phyloP scores from a whole-genome alignment of 352 stramenopile genomes.

The Globisporangium carolinianum region DNA sequence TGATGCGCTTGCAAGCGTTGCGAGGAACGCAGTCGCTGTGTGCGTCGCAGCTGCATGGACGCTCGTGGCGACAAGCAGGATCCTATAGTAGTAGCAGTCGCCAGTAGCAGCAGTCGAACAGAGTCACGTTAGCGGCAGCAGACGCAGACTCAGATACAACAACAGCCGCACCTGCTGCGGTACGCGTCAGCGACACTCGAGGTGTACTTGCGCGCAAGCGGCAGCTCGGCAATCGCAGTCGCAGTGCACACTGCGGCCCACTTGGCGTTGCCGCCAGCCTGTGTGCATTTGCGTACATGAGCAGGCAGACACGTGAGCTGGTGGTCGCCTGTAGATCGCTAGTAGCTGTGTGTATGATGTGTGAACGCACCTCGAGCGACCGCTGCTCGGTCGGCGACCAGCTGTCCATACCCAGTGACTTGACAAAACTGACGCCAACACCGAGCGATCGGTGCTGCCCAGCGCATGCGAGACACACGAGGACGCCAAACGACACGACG shows the following conservation, averaged over 20 bases:
- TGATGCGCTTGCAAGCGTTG: conserved; percentile 17
- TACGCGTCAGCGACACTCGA: conserved; percentile 58
- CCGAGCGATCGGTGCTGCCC: conserved; percentile 76
- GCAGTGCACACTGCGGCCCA: conserved; percentile 67
- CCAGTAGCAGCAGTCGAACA: not conserved
- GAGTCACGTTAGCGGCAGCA: no score
- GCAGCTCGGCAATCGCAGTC: conserved; percentile 31
- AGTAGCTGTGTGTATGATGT: not conserved
- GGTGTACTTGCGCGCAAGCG: conserved; percentile 56
- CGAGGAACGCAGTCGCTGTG: conserved; percentile 48
- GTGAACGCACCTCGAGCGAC: conserved; percentile 32
- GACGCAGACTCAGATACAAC: not conserved
- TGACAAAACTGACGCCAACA: conserved; percentile 78
- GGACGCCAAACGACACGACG: conserved; percentile 74
- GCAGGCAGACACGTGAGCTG: not conserved
- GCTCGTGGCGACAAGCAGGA: conserved; percentile 18
- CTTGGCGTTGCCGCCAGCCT: conserved; percentile 72
- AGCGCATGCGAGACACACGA: conserved; percentile 71
- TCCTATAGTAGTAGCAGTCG: conserved; percentile 4
- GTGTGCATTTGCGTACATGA: not conserved
- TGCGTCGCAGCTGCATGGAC: conserved; percentile 14
- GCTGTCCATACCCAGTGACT: conserved; percentile 75
- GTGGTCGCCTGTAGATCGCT: no score
- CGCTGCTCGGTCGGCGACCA: conserved; percentile 51
- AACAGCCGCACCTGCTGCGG: conserved; percentile 23